Percentiles rank a stretch among this genome's conserved stretches.
Evolutionary conservation across 257 asterid species (phyloP).

Genomic region (Solanum bulbocastanum): DNA sequence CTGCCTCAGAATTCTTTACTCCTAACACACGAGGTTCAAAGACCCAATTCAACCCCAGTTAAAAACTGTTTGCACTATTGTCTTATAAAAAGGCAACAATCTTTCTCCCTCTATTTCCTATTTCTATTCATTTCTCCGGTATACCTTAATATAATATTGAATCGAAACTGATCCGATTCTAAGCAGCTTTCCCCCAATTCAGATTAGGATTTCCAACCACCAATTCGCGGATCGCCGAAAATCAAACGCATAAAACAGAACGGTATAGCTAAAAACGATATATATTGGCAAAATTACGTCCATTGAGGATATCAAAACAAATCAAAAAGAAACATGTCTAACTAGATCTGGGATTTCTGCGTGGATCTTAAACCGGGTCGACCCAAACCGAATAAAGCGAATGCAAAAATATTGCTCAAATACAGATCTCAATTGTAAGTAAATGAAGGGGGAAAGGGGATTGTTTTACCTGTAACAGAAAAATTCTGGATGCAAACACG

Average conservation of each 20-base stretch:
- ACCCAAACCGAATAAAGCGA: background rate
- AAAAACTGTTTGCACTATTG: background rate
- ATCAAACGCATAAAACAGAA: background rate
- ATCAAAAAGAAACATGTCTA: background rate
- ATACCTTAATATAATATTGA: background rate
- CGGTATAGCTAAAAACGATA: background rate
- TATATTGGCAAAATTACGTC: background rate
- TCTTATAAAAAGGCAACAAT: background rate
- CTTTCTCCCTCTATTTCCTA: background rate
- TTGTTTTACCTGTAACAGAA: background rate
- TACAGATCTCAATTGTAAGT: background rate
- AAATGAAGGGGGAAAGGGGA: background rate
- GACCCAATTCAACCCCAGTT: background rate
- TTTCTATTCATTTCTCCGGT: background rate
- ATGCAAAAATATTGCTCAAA: background rate
- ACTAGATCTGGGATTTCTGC: background rate
- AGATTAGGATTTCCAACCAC: background rate
- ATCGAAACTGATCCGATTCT: background rate
- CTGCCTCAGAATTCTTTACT: background rate
- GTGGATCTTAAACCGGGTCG: background rate
- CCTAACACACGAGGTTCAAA: background rate
- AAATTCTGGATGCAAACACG: background rate
- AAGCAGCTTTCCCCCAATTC: background rate
- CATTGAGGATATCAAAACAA: background rate
- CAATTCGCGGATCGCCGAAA: background rate